phyloP scores from a whole-genome alignment of 2,329 filamentous ascomycete genomes.

The Alternaria burnsii region DNA sequence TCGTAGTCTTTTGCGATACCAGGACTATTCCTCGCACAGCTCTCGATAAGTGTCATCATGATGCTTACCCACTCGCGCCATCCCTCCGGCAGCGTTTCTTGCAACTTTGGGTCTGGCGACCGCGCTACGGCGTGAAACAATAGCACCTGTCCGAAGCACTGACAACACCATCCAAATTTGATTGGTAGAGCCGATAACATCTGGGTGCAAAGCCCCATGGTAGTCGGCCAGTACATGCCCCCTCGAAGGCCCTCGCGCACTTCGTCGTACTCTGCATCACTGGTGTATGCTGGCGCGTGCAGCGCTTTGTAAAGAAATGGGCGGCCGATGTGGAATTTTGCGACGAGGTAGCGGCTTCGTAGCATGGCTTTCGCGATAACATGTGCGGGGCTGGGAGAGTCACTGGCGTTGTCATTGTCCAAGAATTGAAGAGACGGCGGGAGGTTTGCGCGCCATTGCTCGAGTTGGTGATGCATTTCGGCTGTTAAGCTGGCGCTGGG shows the following conservation, averaged over 20 bases:
- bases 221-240: slow-evolving; percentile 50
- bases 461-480: slow-evolving; percentile 64
- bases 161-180: slow-evolving; percentile 51
- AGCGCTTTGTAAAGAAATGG: slow-evolving; percentile 52
- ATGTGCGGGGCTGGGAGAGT: slow-evolving; percentile 46
- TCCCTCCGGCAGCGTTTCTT: slow-evolving; percentile 43
- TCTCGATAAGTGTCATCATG: slow-evolving; percentile 48
- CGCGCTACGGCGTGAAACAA: slow-evolving; percentile 45
- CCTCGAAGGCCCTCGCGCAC: slow-evolving; percentile 40
- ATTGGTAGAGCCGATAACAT: slow-evolving; percentile 48
- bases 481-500: slow-evolving; percentile 60
- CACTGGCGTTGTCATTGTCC: slow-evolving; percentile 43
- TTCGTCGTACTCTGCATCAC: slow-evolving; percentile 43
- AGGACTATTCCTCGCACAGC: slow-evolving; percentile 44
- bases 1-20: slow-evolving; percentile 48
- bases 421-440: slow-evolving; percentile 59
- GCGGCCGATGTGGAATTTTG: slow-evolving; percentile 50
- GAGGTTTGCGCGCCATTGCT: slow-evolving; percentile 64
- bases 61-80: slow-evolving; percentile 49
- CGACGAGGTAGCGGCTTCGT: slow-evolving; percentile 49
- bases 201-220: slow-evolving; percentile 47
- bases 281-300: slow-evolving; percentile 41
- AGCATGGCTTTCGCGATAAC: slow-evolving; percentile 52
- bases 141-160: slow-evolving; percentile 50
- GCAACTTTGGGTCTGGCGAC: slow-evolving; percentile 38